Evolutionary conservation across 2,329 filamentous ascomycete species (phyloP), one percentile per base, ranked within the genome.

Genomic region (Penicillium sclerotigenum): DNA sequence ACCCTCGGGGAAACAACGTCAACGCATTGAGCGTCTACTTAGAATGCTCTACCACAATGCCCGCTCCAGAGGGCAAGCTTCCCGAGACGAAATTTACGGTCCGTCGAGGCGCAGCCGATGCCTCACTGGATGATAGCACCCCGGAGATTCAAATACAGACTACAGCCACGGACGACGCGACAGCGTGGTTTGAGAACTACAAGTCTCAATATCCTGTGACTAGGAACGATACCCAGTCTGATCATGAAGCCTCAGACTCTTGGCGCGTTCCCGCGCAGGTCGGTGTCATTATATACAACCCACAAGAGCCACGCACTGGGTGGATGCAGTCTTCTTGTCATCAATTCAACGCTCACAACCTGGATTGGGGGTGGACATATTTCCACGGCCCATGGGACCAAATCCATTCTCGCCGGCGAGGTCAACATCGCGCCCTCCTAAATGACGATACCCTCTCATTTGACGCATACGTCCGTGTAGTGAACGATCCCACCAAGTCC

Each of bases 351-450:
- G 77, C 78, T 31, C 75, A 80, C 49, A 83, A 81, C 40, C 71
- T 83, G 13, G 84, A 87, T 62, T 86, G 83, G 79, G 84, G 84
- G 2, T 87, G 83, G 83, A 83, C 82, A 33, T 80, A 83, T 56
- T 87, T 85, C 66, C 79, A 82, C 62, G 80, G 80, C 6, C 81
- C 82, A 5, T 82, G 81, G 71, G 80, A 82, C 57, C 77, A 85
- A 42, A 83, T 87, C 47, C 79, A 83, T 48, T 70, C 75, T 33
- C 81, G 84, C n/a, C 77, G 80, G 56, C 81, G 80, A 52, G 78
- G 79, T 31, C 81, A 86, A 64, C 79, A 83, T 33, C 79, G 83
- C 65, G 80, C 84, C 10, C 73, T 87, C 9, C 74, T 87, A 20
- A 81, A 79, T 33, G 76, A 85, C 59, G 84, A 87, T 64, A 85